phyloP scores from a whole-genome alignment of 139 green algal species.

The Micractinium sp. region DNA sequence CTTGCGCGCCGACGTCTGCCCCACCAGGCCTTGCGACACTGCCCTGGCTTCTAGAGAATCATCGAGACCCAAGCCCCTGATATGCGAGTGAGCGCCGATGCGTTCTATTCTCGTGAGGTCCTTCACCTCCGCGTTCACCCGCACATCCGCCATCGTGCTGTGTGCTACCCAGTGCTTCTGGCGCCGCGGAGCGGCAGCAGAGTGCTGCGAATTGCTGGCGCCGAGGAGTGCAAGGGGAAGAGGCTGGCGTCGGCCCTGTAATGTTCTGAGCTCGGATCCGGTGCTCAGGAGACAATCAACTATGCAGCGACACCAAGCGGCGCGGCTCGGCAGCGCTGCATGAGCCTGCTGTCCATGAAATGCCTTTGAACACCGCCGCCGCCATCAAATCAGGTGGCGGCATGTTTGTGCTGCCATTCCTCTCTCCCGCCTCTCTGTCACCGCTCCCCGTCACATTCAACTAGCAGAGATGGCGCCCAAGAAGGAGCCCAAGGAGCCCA shows the following conservation, averaged over 20 bases:
- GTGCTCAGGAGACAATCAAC: not conserved
- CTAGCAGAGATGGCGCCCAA: slow-evolving; percentile 35
- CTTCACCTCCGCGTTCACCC: slow-evolving; percentile 80
- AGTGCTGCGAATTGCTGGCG: not conserved
- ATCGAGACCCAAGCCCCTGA: slow-evolving; percentile 96
- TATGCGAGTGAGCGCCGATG: slow-evolving; percentile 97
- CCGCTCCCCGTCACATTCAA: not conserved
- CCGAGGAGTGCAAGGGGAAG: not conserved
- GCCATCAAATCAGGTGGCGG: too few relatives aligned
- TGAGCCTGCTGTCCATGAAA: too few relatives aligned
- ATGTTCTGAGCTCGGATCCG: not conserved
- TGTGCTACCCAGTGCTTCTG: too few relatives aligned
- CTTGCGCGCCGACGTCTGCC: slow-evolving; percentile 89
- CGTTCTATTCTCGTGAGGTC: slow-evolving; percentile 97
- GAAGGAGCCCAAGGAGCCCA: not conserved
- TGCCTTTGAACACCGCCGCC: too few relatives aligned
- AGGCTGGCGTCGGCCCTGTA: not conserved
- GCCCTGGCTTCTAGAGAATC: slow-evolving; percentile 90
- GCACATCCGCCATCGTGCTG: slow-evolving; percentile 62
- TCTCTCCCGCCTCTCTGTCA: not conserved
- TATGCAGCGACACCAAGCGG: not conserved
- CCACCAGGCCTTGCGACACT: slow-evolving; percentile 98
- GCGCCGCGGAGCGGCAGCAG: too few relatives aligned
- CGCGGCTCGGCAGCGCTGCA: too few relatives aligned
- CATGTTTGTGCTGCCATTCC: not conserved